Evolutionary conservation across 1,284 basidiomycete species (phyloP), one percentile per base, ranked within the genome.

Genomic region (Somion occarium): DNA sequence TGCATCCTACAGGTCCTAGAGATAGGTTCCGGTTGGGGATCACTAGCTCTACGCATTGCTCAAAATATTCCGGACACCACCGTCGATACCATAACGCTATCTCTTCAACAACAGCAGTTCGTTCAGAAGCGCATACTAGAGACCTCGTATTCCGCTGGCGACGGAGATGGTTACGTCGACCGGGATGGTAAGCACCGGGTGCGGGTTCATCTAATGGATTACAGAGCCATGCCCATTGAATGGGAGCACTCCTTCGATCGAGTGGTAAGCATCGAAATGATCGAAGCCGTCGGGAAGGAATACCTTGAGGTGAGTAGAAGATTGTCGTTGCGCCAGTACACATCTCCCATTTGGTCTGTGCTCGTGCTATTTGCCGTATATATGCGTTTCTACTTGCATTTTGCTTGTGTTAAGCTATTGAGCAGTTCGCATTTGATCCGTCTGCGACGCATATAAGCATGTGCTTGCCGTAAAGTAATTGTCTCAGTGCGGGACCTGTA

Each of bases 11-110:
- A 66, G 64, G 59, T 67, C 0, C 75, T 92, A 27, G 89, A 92
- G 64, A 90, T 92, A 52, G 89, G 88, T 11, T 85, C 83, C 23
- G 89, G 89, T 1, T 92, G 89, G 88, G 89, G 89, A 1, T 80
- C 83, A 3, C 74, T 92, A 56, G 81, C 89, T 2, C 83, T 91
- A 50, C 76, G 82, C 48, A 80, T 87, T 41, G 75, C 76, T 2
- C 65, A 69, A 34, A 73, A 69, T 9, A 66, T 78, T 45, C 72
- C 82, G 1, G 75, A 73, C 23, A 85, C 83, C 48, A 78, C 72
- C 1, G 75, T 91, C 50, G 88, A 92, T 64, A 87, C 86, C 2
- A 69, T 92, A 52, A 92, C 89, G 3, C 76, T 92, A 7, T 88
- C 85, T 1, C 71, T 77, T 13, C 80, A 88, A 53, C 88, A 92